A percentile compares a stretch with the other conserved stretches of the same genome.
Evolutionary conservation across 2,329 filamentous ascomycete species (phyloP).

Genomic region (Acephala macrosclerotiorum): DNA sequence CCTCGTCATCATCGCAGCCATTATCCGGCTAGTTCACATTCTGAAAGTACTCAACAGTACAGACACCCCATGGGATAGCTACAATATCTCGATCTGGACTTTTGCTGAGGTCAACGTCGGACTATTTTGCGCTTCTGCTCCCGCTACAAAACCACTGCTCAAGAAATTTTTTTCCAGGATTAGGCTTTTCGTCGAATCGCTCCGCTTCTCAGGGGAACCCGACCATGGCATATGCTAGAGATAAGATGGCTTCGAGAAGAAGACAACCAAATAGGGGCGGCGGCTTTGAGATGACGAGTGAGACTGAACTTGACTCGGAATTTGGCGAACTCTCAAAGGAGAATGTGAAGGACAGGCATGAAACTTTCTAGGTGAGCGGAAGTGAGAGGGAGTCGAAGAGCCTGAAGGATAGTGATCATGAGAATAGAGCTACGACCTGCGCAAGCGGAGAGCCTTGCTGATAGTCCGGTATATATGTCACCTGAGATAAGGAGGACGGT

Average conservation of each 20-base stretch:
- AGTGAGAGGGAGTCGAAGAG: background rate
- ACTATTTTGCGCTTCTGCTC: conserved; percentile 26
- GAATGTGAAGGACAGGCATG: background rate
- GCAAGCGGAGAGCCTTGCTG: background rate
- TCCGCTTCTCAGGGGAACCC: no score
- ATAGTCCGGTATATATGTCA: background rate
- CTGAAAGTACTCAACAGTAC: background rate
- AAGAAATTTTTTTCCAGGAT: conserved; percentile 6
- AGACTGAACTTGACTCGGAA: background rate
- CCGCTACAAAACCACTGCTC: conserved; percentile 19
- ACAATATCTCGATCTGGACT: conserved; percentile 23
- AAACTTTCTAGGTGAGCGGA: background rate
- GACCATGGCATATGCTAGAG: background rate
- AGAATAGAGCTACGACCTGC: no score
- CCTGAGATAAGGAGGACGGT: background rate
- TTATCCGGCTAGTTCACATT: conserved; percentile 18
- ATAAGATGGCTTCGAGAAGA: background rate
- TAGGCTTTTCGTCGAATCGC: no score
- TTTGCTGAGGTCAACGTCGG: conserved; percentile 24
- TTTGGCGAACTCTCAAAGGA: background rate
- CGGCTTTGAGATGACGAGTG: background rate
- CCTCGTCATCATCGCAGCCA: conserved; percentile 23
- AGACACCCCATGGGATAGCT: conserved; percentile 19
- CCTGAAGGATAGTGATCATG: background rate
- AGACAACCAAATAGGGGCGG: background rate